phyloP scores from a whole-genome alignment of 257 asterid species.

The Echites panduratus region DNA sequence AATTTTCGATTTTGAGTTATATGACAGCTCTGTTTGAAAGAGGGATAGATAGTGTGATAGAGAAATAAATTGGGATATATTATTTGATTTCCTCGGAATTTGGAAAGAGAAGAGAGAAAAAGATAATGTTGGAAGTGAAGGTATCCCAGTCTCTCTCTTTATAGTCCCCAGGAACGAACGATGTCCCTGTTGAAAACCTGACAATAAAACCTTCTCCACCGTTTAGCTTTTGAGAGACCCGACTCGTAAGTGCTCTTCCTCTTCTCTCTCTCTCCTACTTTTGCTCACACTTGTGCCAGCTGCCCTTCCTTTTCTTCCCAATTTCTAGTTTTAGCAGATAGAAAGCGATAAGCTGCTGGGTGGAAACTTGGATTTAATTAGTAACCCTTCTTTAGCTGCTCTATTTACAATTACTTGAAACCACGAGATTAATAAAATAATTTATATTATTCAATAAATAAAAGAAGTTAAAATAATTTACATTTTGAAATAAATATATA shows the following conservation, averaged over 20 bases:
- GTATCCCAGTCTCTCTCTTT: background rate
- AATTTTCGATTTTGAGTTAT: slow-evolving; percentile 4
- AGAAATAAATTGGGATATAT: too few relatives aligned
- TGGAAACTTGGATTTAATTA: too few relatives aligned
- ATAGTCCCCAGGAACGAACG: background rate
- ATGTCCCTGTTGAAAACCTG: slow-evolving; percentile 18
- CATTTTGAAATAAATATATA: too few relatives aligned
- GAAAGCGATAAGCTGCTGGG: background rate
- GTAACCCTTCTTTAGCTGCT: too few relatives aligned
- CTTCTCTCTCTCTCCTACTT: background rate
- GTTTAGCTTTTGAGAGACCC: slow-evolving; percentile 52
- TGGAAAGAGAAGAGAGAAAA: slow-evolving; percentile 21
- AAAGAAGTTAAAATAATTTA: too few relatives aligned
- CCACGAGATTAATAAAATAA: too few relatives aligned
- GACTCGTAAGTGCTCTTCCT: slow-evolving; percentile 33
- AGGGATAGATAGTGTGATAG: background rate
- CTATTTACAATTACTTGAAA: too few relatives aligned
- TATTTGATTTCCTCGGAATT: slow-evolving; percentile 31
- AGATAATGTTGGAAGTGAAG: background rate
- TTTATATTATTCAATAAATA: too few relatives aligned
- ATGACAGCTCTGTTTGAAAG: slow-evolving; percentile 2
- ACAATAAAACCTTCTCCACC: slow-evolving; percentile 28
- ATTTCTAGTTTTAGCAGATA: background rate
- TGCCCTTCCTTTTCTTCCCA: background rate
- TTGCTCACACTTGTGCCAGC: background rate